These are phyloP conservation scores for Steccherinum ochraceum DNA, from an alignment of 768 basidiomycete species.

Conservation along the genomic window DNA sequence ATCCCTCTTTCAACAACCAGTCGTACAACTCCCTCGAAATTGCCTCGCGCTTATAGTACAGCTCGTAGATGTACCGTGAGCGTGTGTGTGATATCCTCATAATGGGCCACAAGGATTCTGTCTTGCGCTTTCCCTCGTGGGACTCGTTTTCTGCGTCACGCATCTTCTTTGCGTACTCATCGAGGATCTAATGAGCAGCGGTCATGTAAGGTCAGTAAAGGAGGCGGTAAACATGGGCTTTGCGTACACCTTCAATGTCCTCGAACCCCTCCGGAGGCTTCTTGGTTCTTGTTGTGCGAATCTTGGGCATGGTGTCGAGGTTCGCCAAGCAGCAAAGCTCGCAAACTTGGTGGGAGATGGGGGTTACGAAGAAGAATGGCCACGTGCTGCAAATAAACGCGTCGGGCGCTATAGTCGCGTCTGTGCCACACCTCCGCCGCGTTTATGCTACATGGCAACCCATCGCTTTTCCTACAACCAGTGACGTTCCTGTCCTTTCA, in stretches of 20 bases:
- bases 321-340: neutral
- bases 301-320: slow-evolving; percentile 72
- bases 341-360: neutral
- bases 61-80: slow-evolving; percentile 94
- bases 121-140: slow-evolving; percentile 96
- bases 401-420: neutral
- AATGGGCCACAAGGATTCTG: slow-evolving; percentile 92
- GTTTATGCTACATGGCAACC: neutral
- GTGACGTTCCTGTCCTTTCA: neutral
- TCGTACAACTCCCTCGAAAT: slow-evolving; percentile 91
- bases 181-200: slow-evolving; percentile 61
- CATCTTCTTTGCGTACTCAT: slow-evolving; percentile 99
- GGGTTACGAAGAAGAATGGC: neutral
- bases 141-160: slow-evolving; percentile 97
- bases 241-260: slow-evolving; percentile 75
- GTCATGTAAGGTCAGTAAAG: neutral
- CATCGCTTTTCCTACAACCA: neutral
- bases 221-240: neutral
- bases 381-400: neutral
- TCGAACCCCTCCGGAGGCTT: slow-evolving; percentile 93
- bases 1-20: slow-evolving; percentile 96
- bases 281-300: slow-evolving; percentile 89
- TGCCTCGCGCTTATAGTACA: slow-evolving; percentile 97
- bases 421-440: neutral
- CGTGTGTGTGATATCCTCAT: slow-evolving; percentile 98